phyloP scores from a whole-genome alignment of 352 stramenopile species.

The Plasmopara muralis region DNA sequence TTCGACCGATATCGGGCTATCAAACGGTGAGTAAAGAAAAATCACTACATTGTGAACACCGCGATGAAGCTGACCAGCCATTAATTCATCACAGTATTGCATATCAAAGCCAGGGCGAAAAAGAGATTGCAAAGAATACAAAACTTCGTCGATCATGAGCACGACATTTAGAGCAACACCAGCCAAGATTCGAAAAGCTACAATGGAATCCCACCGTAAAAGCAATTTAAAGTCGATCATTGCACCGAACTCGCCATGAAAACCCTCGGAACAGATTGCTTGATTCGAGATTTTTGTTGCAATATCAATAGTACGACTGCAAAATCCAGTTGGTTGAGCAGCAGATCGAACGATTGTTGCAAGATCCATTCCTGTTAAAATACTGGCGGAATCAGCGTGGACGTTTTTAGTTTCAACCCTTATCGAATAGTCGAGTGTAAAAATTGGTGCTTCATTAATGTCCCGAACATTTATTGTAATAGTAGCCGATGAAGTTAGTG shows the following conservation, averaged over 20 bases:
- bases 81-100: slow-evolving; percentile 13
- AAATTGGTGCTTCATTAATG: slow-evolving; percentile 37
- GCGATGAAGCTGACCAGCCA: slow-evolving; percentile 4
- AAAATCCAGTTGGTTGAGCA: slow-evolving; percentile 7
- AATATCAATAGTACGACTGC: slow-evolving; percentile 7
- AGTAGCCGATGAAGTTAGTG: slow-evolving; percentile 18
- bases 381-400: not conserved
- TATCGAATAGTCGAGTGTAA: slow-evolving; percentile 24
- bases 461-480: slow-evolving; percentile 30
- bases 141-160: slow-evolving; percentile 11
- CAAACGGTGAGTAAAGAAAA: slow-evolving; percentile 12
- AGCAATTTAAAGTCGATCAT: slow-evolving; percentile 16
- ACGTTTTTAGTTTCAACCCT: slow-evolving; percentile 9
- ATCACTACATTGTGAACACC: slow-evolving; percentile 12
- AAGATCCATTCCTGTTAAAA: slow-evolving; percentile 8
- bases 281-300: slow-evolving; percentile 3
- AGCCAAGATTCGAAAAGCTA: slow-evolving; percentile 12
- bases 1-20: slow-evolving; percentile 10
- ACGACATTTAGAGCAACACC: slow-evolving; percentile 3
- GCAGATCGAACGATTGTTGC: slow-evolving; percentile 10
- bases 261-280: slow-evolving; percentile 3
- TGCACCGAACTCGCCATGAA: slow-evolving; percentile 6
- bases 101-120: slow-evolving; percentile 14
- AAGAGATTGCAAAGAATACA: not conserved
- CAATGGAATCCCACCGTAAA: slow-evolving; percentile 1